Conservation (phyloP, 2,329 filamentous ascomycete genomes). For the Aspergillus thermomutatus region DNA sequence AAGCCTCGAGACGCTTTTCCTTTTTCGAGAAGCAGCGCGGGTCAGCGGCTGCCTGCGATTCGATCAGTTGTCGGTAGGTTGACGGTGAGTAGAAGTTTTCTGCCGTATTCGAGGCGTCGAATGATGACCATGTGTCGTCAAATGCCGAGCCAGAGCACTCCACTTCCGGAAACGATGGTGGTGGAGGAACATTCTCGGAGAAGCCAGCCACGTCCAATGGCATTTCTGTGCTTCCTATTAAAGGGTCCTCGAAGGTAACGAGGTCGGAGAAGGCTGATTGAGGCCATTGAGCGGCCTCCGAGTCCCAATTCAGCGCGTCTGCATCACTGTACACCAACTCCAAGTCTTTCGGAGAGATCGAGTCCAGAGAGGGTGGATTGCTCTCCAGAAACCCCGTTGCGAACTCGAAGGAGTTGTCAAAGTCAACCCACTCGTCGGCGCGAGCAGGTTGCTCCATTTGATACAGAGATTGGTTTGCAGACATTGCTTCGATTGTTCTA, state of each 20-base stretch:
- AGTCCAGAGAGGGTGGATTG: conserved; percentile 27
- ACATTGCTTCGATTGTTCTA: conserved; percentile 18
- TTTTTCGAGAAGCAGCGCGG: conserved; percentile 33
- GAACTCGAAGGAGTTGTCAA: conserved; percentile 33
- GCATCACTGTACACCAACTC: conserved; percentile 22
- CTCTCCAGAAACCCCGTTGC: conserved; percentile 25
- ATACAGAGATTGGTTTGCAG: conserved; percentile 25
- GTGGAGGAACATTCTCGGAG: conserved; percentile 8
- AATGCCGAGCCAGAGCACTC: conserved; percentile 3
- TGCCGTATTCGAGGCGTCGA: conserved; percentile 2
- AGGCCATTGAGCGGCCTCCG: conserved; percentile 14
- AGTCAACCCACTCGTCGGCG: conserved; percentile 31
- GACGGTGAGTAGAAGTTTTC: conserved; percentile 7
- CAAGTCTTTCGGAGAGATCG: conserved; percentile 28
- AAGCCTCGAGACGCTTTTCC: conserved; percentile 41
- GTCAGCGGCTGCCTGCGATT: conserved; percentile 37
- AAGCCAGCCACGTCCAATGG: conserved; percentile 18
- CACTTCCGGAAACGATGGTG: conserved; percentile 3
- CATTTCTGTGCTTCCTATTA: conserved; percentile 15
- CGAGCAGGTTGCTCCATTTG: conserved; percentile 17
- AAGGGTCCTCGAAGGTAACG: conserved; percentile 18
- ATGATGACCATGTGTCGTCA: conserved; percentile 9
- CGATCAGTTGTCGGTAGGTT: conserved; percentile 30
- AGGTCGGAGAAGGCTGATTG: conserved; percentile 25
- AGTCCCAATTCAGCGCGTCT: conserved; percentile 22